phyloP scores from a whole-genome alignment of 2,329 filamentous ascomycete genomes.

The Apiospora saccharicola region DNA sequence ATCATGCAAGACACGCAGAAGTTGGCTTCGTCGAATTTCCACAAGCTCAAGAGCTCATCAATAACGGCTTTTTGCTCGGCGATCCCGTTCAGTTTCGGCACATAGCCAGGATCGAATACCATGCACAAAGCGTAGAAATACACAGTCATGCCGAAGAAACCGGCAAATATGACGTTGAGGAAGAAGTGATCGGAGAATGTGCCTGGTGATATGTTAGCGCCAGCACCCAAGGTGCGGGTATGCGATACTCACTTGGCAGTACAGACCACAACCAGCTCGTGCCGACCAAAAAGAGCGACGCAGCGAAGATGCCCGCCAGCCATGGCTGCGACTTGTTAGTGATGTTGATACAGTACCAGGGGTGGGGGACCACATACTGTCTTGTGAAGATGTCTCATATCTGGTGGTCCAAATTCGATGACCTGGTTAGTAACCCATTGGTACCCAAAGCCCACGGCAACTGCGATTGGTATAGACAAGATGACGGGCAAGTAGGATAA shows the following conservation, averaged over 20 bases:
- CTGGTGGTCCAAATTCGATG: slow-evolving; percentile 81
- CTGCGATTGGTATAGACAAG: slow-evolving; percentile 75
- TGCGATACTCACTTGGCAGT: slow-evolving; percentile 67
- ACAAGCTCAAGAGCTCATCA: slow-evolving; percentile 81
- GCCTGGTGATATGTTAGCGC: slow-evolving; percentile 53
- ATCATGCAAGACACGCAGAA: slow-evolving; percentile 97
- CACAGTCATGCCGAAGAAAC: slow-evolving; percentile 69
- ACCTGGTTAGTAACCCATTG: slow-evolving; percentile 82
- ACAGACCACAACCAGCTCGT: slow-evolving; percentile 78
- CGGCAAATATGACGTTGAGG: slow-evolving; percentile 77
- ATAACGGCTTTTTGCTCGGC: slow-evolving; percentile 90
- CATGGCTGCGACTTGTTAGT: slow-evolving; percentile 68
- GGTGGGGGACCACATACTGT: slow-evolving; percentile 64
- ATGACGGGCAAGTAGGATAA: slow-evolving; percentile 78
- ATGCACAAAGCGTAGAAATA: slow-evolving; percentile 93
- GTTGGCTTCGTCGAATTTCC: slow-evolving; percentile 93
- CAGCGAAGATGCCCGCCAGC: slow-evolving; percentile 92
- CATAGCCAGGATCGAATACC: slow-evolving; percentile 88
- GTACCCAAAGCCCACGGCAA: slow-evolving; percentile 71
- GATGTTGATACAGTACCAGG: slow-evolving; percentile 31
- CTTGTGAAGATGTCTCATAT: slow-evolving; percentile 89
- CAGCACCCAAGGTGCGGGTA: not conserved
- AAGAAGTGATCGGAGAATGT: slow-evolving; percentile 73
- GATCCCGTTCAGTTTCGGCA: slow-evolving; percentile 88
- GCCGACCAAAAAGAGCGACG: slow-evolving; percentile 81